A percentile compares a stretch with the other conserved stretches of the same genome.
Conservation (phyloP, 2,329 filamentous ascomycete genomes). For the Claviceps africana region DNA sequence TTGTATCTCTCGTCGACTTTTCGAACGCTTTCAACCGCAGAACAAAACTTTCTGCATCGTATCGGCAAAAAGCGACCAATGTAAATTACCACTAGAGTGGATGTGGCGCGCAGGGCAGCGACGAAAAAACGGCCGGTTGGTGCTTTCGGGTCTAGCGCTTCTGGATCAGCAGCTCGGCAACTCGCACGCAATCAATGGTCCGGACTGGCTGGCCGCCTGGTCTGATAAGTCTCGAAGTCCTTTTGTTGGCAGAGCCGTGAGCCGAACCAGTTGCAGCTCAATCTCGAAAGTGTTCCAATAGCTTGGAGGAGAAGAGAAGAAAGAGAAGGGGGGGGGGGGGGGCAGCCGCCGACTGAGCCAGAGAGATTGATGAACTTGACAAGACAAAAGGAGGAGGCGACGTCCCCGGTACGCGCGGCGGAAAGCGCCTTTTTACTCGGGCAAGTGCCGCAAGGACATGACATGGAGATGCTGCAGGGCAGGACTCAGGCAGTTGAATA, state of each 20-base stretch:
- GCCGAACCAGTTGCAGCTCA: neutral
- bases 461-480: conserved; percentile 1
- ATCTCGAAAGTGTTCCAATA: neutral
- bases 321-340: too few relatives aligned
- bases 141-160: neutral
- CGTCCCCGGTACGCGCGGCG: neutral
- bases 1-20: neutral
- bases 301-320: neutral
- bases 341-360: neutral
- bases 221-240: too few relatives aligned
- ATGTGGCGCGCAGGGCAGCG: neutral
- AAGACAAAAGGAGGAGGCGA: neutral
- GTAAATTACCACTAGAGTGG: neutral
- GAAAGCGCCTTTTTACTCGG: neutral
- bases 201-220: neutral
- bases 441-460: neutral
- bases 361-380: neutral
- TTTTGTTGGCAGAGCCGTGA: neutral
- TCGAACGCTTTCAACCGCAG: neutral
- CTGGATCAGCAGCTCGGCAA: neutral
- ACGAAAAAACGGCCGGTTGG: neutral
- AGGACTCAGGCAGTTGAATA: conserved; percentile 3
- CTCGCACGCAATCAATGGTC: neutral
- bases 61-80: neutral
- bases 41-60: neutral